Evolutionary conservation across 768 basidiomycete species (phyloP).

Genomic region (Lentinula guzmanii): DNA sequence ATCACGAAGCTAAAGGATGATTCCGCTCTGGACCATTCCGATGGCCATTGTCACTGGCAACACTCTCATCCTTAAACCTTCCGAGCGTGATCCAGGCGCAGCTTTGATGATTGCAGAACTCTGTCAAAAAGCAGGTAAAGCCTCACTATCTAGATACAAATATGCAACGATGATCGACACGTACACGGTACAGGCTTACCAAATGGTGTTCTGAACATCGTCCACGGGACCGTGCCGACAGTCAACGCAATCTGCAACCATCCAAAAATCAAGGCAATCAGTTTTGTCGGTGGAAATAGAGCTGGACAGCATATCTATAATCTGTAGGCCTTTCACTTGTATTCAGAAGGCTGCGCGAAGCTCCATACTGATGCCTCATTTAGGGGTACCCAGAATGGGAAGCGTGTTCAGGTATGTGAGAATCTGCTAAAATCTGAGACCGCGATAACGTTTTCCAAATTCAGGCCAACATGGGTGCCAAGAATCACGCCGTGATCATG

Average conservation of each 20-base stretch:
- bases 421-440: neutral
- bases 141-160: neutral
- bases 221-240: constrained; percentile 85
- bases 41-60: constrained; percentile 92
- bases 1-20: constrained; percentile 55
- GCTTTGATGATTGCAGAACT: constrained; percentile 97
- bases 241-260: constrained; percentile 95
- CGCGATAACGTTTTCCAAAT: neutral
- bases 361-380: constrained; percentile 1
- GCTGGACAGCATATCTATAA: constrained; percentile 95
- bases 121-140: constrained; percentile 75
- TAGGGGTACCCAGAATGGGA: constrained; percentile 81
- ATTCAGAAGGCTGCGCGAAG: neutral
- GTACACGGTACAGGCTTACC: neutral
- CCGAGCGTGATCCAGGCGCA: constrained; percentile 94
- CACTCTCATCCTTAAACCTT: constrained; percentile 91
- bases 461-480: constrained; percentile 76
- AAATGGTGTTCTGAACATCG: constrained; percentile 67
- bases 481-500: constrained; percentile 93
- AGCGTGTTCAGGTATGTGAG: constrained; percentile 67
- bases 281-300: constrained; percentile 91
- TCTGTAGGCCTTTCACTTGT: constrained; percentile 34
- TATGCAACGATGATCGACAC: neutral
- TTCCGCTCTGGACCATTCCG: constrained; percentile 93
- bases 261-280: constrained; percentile 87